These are phyloP conservation scores for Fusarium pseudograminearum DNA, from an alignment of 2,329 filamentous ascomycete species.

Conservation along the genomic window DNA sequence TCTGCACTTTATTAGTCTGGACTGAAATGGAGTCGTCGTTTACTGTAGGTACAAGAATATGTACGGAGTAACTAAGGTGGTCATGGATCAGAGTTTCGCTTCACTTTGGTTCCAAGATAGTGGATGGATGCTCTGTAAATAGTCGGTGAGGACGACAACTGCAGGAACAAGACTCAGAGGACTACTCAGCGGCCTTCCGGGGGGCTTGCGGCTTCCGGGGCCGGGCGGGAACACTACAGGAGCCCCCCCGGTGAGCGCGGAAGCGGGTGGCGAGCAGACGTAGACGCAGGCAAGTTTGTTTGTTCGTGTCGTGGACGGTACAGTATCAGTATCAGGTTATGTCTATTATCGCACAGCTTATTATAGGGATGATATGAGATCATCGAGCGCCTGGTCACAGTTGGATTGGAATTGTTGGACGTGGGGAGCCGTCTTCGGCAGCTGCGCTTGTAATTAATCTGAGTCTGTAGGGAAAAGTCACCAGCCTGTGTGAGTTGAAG, in stretches of 20 bases:
- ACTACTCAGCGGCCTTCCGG: constrained; percentile 1
- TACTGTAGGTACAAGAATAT: background rate
- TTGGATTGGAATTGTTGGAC: constrained; percentile 43
- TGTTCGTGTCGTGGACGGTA: constrained; percentile 7
- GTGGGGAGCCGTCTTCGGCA: constrained; percentile 33
- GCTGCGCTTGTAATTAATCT: constrained; percentile 31
- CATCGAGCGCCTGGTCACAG: constrained; percentile 20
- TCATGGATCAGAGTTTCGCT: constrained; percentile 19
- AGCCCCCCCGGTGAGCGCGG: constrained; percentile 21
- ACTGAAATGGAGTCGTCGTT: constrained; percentile 15
- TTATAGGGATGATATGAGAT: constrained; percentile 23
- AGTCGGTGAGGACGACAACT: constrained; percentile 47
- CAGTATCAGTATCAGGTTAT: background rate
- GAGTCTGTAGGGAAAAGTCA: constrained; percentile 25
- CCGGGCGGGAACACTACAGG: constrained; percentile 37
- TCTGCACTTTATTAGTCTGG: constrained; percentile 5
- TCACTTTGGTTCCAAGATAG: constrained; percentile 3
- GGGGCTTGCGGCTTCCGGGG: constrained; percentile 38
- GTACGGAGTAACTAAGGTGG: background rate
- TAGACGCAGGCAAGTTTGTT: background rate
- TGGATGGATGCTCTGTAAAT: constrained; percentile 24
- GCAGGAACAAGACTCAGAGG: constrained; percentile 37
- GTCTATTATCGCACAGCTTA: background rate
- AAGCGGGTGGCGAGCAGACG: constrained; percentile 33
- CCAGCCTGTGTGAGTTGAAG: constrained; percentile 17